Percentiles rank a stretch among this genome's conserved stretches.
Evolutionary conservation across 129 eudicot species (phyloP).

Genomic region (Erigeron canadensis): DNA sequence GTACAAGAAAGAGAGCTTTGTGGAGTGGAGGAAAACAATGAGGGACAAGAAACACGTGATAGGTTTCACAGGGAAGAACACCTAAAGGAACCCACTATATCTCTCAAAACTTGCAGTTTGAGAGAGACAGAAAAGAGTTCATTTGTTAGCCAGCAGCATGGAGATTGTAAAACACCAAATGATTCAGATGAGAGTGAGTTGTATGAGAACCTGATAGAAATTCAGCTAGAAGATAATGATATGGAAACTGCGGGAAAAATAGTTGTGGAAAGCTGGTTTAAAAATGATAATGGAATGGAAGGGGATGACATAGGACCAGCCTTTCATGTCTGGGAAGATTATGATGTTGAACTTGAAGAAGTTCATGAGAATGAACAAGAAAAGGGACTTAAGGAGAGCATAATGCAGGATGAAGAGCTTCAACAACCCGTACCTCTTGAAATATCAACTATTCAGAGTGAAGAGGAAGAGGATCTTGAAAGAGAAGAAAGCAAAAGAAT

Average conservation of each 20-base stretch:
- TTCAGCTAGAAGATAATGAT: constrained; percentile 42
- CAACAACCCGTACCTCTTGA: constrained; percentile 39
- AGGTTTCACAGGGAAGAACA: constrained; percentile 31
- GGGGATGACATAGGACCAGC: constrained; percentile 31
- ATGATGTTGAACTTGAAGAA: constrained; percentile 37
- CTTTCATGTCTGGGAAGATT: constrained; percentile 32
- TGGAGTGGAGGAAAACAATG: constrained; percentile 31
- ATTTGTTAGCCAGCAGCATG: constrained; percentile 28
- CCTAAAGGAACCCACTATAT: constrained; percentile 34
- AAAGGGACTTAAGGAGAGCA: constrained; percentile 30
- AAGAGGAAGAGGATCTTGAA: constrained; percentile 35
- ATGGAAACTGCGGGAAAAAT: constrained; percentile 27
- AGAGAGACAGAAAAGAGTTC: constrained; percentile 27
- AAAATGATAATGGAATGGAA: constrained; percentile 31
- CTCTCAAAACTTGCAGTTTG: constrained; percentile 18
- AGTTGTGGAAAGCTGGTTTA: constrained; percentile 28
- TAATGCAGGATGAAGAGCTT: constrained; percentile 32
- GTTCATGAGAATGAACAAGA: constrained; percentile 29
- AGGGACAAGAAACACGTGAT: constrained; percentile 29
- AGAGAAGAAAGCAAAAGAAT: constrained; percentile 20
- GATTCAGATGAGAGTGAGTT: constrained; percentile 40
- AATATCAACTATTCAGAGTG: constrained; percentile 22
- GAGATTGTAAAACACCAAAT: constrained; percentile 24
- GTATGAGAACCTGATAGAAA: constrained; percentile 41
- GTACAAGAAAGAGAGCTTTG: constrained; percentile 32